Evolutionary conservation across 1,139 yeast species (phyloP).

Genomic region (Yamadazyma trypodendri): DNA sequence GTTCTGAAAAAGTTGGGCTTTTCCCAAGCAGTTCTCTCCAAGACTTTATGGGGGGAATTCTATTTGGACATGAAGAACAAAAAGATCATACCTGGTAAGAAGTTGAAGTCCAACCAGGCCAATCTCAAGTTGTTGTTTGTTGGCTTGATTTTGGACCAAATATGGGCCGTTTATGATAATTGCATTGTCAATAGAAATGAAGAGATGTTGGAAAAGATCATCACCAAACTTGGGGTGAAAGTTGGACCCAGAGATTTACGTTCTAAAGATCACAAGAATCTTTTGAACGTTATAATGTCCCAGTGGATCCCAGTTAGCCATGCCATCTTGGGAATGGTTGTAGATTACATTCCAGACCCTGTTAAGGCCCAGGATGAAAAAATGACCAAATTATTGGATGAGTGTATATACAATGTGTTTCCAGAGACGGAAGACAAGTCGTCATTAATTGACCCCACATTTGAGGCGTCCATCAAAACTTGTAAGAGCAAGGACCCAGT

Average conservation of each 20-base stretch:
- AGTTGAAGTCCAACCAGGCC: slow-evolving; percentile 47
- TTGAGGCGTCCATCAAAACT: slow-evolving; percentile 55
- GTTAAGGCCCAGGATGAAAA: slow-evolving; percentile 68
- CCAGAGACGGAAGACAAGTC: slow-evolving; percentile 37
- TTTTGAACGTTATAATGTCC: slow-evolving; percentile 70
- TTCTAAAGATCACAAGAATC: slow-evolving; percentile 69
- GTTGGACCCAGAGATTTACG: slow-evolving; percentile 74
- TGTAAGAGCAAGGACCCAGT: slow-evolving; percentile 55
- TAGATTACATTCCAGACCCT: slow-evolving; percentile 86
- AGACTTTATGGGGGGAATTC: slow-evolving; percentile 96
- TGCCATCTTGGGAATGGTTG: slow-evolving; percentile 79
- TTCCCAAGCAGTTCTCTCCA: slow-evolving; percentile 72
- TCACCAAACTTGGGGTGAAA: slow-evolving; percentile 65
- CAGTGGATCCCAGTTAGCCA: slow-evolving; percentile 96
- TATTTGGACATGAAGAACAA: slow-evolving; percentile 88
- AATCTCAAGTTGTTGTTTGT: slow-evolving; percentile 80
- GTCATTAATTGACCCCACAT: slow-evolving; percentile 41
- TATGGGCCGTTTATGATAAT: slow-evolving; percentile 87
- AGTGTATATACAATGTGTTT: slow-evolving; percentile 38
- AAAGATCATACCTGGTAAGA: slow-evolving; percentile 64
- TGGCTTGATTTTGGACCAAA: slow-evolving; percentile 79
- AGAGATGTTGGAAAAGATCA: slow-evolving; percentile 74
- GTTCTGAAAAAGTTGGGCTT: slow-evolving; percentile 86
- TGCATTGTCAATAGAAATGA: slow-evolving; percentile 64
- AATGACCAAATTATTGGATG: slow-evolving; percentile 63